Conservation (phyloP, 2,329 filamentous ascomycete species). For the Triangularia verruculosa region DNA sequence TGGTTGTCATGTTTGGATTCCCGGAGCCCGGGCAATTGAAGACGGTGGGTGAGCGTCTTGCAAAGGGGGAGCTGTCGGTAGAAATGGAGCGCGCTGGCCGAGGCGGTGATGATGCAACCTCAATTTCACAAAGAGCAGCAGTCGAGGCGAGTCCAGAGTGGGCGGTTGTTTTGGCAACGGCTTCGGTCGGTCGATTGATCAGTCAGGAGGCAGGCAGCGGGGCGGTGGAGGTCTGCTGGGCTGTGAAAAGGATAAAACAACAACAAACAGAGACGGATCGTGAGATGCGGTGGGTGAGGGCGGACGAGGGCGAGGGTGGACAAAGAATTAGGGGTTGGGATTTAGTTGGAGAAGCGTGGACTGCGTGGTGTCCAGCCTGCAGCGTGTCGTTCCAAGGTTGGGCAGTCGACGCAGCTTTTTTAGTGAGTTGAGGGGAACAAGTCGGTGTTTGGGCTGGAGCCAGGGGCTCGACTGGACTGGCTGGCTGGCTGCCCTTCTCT, state of each 20-base stretch:
- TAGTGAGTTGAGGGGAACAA: slow-evolving; percentile 21
- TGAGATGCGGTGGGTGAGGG: not conserved
- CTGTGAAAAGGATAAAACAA: not conserved
- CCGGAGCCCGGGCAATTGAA: slow-evolving; percentile 6
- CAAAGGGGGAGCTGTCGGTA: not conserved
- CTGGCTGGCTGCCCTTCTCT: not conserved
- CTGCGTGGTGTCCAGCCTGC: slow-evolving; percentile 11
- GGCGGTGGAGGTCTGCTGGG: slow-evolving; percentile 7
- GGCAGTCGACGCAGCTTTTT: slow-evolving; percentile 22
- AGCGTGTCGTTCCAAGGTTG: slow-evolving; percentile 27
- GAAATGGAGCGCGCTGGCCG: not conserved
- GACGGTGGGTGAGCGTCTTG: not conserved
- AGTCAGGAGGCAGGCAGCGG: slow-evolving; percentile 4
- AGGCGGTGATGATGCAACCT: slow-evolving; percentile 2
- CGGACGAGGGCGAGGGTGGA: slow-evolving; percentile 6
- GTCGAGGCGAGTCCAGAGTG: not conserved
- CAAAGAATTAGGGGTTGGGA: slow-evolving; percentile 24
- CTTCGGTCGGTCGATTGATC: not conserved
- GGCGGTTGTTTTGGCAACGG: not conserved
- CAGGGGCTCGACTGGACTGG: not conserved
- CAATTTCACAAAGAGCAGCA: not conserved
- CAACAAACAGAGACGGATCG: not conserved
- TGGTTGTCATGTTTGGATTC: slow-evolving; percentile 26
- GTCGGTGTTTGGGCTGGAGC: slow-evolving; percentile 21
- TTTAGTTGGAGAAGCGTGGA: slow-evolving; percentile 9